phyloP scores from a whole-genome alignment of 805 yeast species.

The Metschnikowia orientalis region DNA sequence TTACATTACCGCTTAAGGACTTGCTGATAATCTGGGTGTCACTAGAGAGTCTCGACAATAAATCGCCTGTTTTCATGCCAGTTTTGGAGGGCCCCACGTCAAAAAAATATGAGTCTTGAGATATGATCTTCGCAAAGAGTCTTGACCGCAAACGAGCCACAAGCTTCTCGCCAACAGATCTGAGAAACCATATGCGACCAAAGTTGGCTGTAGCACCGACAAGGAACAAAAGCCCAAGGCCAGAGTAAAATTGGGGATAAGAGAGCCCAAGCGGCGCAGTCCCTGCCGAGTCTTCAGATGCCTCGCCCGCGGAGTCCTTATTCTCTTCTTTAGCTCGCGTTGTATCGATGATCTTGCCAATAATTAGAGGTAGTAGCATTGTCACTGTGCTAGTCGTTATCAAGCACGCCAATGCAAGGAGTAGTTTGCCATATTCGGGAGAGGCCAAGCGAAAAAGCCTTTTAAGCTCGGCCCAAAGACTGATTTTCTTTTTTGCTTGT shows the following conservation, averaged over 20 bases:
- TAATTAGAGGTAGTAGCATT: conserved; percentile 75
- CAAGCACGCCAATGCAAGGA: conserved; percentile 59
- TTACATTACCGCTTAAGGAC: conserved; percentile 80
- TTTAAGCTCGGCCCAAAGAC: conserved; percentile 10
- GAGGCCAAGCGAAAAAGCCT: conserved; percentile 17
- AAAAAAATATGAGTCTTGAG: conserved; percentile 85
- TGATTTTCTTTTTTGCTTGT: not conserved
- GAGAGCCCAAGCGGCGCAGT: conserved; percentile 50
- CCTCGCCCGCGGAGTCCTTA: conserved; percentile 15
- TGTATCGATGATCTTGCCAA: conserved; percentile 82
- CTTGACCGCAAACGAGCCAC: conserved; percentile 80
- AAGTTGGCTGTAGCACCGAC: conserved; percentile 76
- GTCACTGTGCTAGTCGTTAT: conserved; percentile 71
- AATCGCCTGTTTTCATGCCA: conserved; percentile 76
- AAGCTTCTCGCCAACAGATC: conserved; percentile 79
- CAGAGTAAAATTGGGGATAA: conserved; percentile 57
- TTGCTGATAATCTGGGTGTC: conserved; percentile 87
- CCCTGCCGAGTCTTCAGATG: conserved; percentile 8
- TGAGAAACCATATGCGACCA: conserved; percentile 70
- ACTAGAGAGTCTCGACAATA: conserved; percentile 80
- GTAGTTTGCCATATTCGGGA: conserved; percentile 17
- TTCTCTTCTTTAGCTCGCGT: conserved; percentile 33
- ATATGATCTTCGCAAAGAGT: conserved; percentile 68
- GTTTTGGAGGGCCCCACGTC: conserved; percentile 59
- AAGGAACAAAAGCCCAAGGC: conserved; percentile 57